phyloP scores from a whole-genome alignment of 768 basidiomycete genomes.

The Trametes meyenii region DNA sequence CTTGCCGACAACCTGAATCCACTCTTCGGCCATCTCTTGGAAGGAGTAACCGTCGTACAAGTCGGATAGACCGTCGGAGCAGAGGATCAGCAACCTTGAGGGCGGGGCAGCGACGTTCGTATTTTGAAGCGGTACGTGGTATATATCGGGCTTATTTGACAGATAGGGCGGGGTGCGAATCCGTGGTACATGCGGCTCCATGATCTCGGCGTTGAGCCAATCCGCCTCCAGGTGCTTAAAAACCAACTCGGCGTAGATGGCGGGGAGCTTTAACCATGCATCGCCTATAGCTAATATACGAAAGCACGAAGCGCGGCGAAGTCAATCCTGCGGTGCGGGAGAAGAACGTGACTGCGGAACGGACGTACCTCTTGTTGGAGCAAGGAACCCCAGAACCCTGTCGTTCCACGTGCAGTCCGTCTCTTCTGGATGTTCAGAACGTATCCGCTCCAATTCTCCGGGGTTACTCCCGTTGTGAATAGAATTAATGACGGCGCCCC shows the following conservation, averaged over 20 bases:
- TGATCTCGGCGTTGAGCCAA: slow-evolving; percentile 38
- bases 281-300: slow-evolving; percentile 38
- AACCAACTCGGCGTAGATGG: slow-evolving; percentile 35
- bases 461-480: slow-evolving; percentile 74
- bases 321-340: neutral
- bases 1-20: slow-evolving; percentile 38
- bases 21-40: slow-evolving; percentile 37
- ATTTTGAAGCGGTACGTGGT: slow-evolving; percentile 32
- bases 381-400: slow-evolving; percentile 76
- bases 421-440: slow-evolving; percentile 68
- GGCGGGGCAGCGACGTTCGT: slow-evolving; percentile 11
- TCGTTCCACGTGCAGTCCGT: slow-evolving; percentile 65
- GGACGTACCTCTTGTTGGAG: slow-evolving; percentile 72
- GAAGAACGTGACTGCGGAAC: neutral
- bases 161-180: slow-evolving; percentile 51
- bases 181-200: slow-evolving; percentile 37
- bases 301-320: slow-evolving; percentile 4
- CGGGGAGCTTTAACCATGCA: slow-evolving; percentile 41
- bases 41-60: slow-evolving; percentile 38
- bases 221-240: slow-evolving; percentile 40
- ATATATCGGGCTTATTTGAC: slow-evolving; percentile 44
- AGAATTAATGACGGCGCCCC: slow-evolving; percentile 59
- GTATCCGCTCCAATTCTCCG: slow-evolving; percentile 65
- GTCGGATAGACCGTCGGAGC: slow-evolving; percentile 51
- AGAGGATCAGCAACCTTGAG: slow-evolving; percentile 40